Conservation (phyloP, 805 yeast species). For the Lachancea nothofagi region DNA sequence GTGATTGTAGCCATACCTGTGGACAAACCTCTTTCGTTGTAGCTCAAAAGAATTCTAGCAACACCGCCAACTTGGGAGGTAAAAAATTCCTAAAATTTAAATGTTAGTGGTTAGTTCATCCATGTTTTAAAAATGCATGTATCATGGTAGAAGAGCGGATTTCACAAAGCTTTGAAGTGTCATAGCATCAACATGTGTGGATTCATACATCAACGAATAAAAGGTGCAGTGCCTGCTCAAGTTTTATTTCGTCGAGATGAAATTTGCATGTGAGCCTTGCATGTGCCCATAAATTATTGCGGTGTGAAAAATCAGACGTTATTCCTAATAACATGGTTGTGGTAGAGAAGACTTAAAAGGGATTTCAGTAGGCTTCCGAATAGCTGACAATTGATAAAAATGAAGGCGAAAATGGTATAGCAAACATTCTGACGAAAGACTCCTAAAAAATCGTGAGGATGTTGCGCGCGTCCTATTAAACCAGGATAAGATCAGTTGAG, state of each 20-base stretch:
- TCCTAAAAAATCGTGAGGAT: slow-evolving; percentile 4
- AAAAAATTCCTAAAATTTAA: slow-evolving; percentile 69
- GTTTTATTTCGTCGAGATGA: no score
- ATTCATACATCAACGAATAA: no score
- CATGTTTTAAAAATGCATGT: not conserved
- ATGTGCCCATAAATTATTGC: no score
- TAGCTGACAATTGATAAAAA: not conserved
- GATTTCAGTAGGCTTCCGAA: slow-evolving; percentile 4
- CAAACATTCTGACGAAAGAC: slow-evolving; percentile 2
- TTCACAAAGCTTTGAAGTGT: not conserved
- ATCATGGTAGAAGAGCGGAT: slow-evolving; percentile 3
- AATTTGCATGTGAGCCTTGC: no score
- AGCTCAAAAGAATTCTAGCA: slow-evolving; percentile 60
- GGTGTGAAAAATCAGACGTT: no score
- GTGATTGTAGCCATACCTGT: slow-evolving; percentile 87
- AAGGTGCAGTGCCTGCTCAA: no score
- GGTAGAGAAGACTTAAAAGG: not conserved
- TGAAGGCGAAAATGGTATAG: not conserved
- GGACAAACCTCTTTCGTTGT: slow-evolving; percentile 83
- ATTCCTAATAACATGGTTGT: not conserved
- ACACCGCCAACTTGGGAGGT: slow-evolving; percentile 84
- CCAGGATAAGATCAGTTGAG: no score
- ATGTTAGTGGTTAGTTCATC: slow-evolving; percentile 15
- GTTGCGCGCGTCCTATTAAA: no score
- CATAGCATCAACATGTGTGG: not conserved